phyloP scores from a whole-genome alignment of 2,329 filamentous ascomycete genomes.

The Aspergillus ibericus region DNA sequence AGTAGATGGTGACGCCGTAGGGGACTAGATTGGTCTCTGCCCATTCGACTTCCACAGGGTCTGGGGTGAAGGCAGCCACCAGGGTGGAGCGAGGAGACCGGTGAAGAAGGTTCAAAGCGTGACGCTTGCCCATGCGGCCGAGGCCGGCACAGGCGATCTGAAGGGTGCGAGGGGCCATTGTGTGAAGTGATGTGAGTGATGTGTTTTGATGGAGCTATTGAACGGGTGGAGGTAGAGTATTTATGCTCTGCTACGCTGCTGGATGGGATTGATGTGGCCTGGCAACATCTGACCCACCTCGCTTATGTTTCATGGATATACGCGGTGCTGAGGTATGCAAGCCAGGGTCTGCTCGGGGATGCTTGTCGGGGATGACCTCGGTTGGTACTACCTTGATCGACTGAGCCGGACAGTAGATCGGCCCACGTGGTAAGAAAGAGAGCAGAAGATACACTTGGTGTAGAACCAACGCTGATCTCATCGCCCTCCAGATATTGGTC shows the following conservation, averaged over 20 bases:
- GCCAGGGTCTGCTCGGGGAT: no score
- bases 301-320: neutral
- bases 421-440: no score
- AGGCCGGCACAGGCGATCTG: conserved; percentile 35
- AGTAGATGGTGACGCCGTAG: conserved; percentile 52
- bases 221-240: neutral
- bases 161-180: neutral
- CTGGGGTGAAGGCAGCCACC: conserved; percentile 49
- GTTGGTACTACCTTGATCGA: no score
- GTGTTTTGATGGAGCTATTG: no score
- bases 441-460: no score
- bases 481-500: no score
- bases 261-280: neutral
- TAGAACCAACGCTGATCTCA: no score
- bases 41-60: conserved; percentile 47
- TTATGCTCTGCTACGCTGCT: neutral
- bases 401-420: no score
- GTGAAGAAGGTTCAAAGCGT: conserved; percentile 48
- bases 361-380: no score
- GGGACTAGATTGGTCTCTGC: conserved; percentile 50
- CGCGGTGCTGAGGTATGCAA: neutral
- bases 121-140: conserved; percentile 49
- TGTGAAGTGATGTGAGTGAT: neutral
- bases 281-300: neutral
- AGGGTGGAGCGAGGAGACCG: conserved; percentile 49